These are phyloP conservation scores for Gnaphalium uliginosum DNA, from an alignment of 129 eudicot species.

Conservation along the genomic window DNA sequence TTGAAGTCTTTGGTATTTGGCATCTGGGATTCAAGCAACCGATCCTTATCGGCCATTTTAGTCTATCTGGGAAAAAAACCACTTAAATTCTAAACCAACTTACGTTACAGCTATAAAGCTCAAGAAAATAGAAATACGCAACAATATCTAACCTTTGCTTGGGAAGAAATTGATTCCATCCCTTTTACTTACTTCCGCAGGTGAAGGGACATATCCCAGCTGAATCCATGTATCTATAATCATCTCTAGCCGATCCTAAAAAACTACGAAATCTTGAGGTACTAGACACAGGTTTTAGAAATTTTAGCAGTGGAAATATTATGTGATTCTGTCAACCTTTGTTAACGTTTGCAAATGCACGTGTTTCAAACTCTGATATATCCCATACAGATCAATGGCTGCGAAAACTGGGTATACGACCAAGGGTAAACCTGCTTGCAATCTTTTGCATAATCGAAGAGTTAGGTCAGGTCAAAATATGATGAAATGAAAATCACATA, in stretches of 20 bases:
- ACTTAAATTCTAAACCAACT: conserved; percentile 8
- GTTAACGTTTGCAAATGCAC: conserved; percentile 90
- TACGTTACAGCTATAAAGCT: background rate
- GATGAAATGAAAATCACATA: background rate
- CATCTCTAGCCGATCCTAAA: conserved; percentile 89
- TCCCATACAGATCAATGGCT: conserved; percentile 79
- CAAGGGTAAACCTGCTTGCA: conserved; percentile 87
- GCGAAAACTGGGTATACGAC: conserved; percentile 82
- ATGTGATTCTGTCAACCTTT: conserved; percentile 63
- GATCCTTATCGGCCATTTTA: conserved; percentile 68
- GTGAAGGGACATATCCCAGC: conserved; percentile 69
- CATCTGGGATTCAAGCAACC: conserved; percentile 69
- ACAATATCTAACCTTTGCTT: conserved; percentile 53
- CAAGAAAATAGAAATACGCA: background rate
- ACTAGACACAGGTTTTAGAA: conserved; percentile 11
- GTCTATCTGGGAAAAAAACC: conserved; percentile 45
- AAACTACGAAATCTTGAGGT: conserved; percentile 17
- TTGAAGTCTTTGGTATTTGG: conserved; percentile 56
- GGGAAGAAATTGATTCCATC: conserved; percentile 70
- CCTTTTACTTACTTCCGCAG: conserved; percentile 78
- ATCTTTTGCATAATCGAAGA: conserved; percentile 48
- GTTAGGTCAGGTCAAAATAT: conserved; percentile 27
- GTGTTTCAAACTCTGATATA: conserved; percentile 85
- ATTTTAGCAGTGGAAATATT: background rate
- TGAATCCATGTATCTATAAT: conserved; percentile 70